Evolutionary conservation across 2,329 filamentous ascomycete species (phyloP), one percentile per base, ranked within the genome.

Genomic region (Talaromyces atroroseus): DNA sequence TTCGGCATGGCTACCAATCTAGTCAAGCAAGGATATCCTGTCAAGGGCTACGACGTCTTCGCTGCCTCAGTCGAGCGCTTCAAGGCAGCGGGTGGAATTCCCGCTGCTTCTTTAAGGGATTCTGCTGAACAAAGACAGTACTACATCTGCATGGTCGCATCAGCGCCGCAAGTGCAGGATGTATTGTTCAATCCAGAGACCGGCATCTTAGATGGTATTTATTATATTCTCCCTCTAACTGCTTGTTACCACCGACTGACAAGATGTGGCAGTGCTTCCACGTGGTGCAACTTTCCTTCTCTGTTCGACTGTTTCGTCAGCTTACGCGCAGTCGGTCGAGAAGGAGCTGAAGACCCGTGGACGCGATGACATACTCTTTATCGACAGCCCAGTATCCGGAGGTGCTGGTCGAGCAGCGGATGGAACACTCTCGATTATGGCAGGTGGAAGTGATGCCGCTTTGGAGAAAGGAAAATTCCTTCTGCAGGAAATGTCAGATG

Each of bases 1-100:
- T 88, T 89, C 69, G 88, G 88, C 67, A 90, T 91, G 87, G 88
- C 88, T 61, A 88, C 82, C 58, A 81, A 90, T 67, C 81, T 91
- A 47, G 76, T 90, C 64, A 83, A 84, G 62, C 74, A 81, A 61
- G 85, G 85, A 57, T 88, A 86, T 70, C 59, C 74, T 24, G 86
- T 90, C 23, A 85, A 82, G 21, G 87, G 87, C 56, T 90, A 84
- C 68, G 88, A 91, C 65, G 81, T 90, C 42, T 89, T 82, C 74
- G 75, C 76, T 2, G 84, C 86, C 5, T 84, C 86, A 0, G 78
- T 90, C 34, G 81, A 87, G 55, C 81, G 80, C 21, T 89, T 90
- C 74, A 72, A 78, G 44, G 72, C 78, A 3, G 84, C 83, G 0
- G 86, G 87, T 48, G 86, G 87, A 18, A 76, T 72, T 3, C 75